Evolutionary conservation across 2,329 filamentous ascomycete genomes (phyloP), one percentile per base, ranked within the genome.

Genomic region (Talaromyces sp.): DNA sequence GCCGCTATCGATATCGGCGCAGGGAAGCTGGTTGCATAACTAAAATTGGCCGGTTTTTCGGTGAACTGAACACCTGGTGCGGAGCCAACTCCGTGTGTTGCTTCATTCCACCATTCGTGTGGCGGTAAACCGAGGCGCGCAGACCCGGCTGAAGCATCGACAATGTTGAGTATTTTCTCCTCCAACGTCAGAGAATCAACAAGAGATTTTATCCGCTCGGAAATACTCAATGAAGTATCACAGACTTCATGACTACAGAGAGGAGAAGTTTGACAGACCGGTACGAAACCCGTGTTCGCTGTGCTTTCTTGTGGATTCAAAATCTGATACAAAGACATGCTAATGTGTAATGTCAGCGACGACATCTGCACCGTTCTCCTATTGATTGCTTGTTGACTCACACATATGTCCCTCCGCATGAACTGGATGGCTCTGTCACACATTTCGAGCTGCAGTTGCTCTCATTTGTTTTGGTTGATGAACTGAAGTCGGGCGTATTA

Each of bases 11-110:
- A 74, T 61, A 90, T 86, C 0, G 87, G 86, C 70, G 84, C 82
- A 0, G 87, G 86, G 68, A 89, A 90, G 2, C 82, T 85, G 0
- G 87, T 89, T 0, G 87, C 85, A 67, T 82, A 83, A 67, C 79
- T 83, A 71, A 83, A 89, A 22, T 82, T 73, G 11, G 82, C 82
- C 27, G 75, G 75, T 19, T 72, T 72, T 50, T 81, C 79, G 73
- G 52, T 56, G 19, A 87, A 87, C 41, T 81, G 76, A 5, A 85
- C 83, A 1, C 85, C 86, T 0, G 65, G 63, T 16, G 66, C 50
- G n/a, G 31, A 50, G 1, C 84, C 87, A 0, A 89, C 81, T 3
- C 87, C 87, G 69, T 89, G 87, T 0, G 88, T 80, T 7, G 83
- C 86, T 74, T 87, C 85, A 52, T 22, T 63, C 37, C 50, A 56